Evolutionary conservation across 768 basidiomycete genomes (phyloP).

Genomic region (Lactarius trivialis): DNA sequence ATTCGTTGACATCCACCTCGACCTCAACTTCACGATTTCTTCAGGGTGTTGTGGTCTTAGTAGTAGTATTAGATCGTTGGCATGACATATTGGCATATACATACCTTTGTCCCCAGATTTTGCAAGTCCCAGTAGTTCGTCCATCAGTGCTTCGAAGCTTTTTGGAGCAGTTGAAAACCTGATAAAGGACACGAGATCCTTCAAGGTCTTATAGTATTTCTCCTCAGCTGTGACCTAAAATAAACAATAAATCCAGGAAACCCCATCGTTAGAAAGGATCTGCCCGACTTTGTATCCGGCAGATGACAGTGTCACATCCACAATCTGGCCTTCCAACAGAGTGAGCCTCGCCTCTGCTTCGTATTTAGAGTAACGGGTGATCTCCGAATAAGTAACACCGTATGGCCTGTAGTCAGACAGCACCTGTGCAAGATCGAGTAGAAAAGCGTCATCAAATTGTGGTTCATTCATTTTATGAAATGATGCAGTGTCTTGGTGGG

Average conservation of each 20-base stretch:
- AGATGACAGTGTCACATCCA: slow-evolving; percentile 12
- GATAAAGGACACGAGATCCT: slow-evolving; percentile 16
- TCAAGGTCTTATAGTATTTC: slow-evolving; percentile 18
- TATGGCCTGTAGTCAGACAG: too few species aligned
- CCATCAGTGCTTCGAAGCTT: slow-evolving; percentile 6
- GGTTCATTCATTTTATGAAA: too few species aligned
- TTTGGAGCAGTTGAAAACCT: slow-evolving; percentile 13
- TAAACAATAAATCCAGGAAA: neutral
- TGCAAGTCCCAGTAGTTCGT: slow-evolving; percentile 3
- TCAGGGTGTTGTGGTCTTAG: too few species aligned
- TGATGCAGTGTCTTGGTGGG: too few species aligned
- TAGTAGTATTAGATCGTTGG: neutral
- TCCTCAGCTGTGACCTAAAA: slow-evolving; percentile 9
- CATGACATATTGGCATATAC: neutral
- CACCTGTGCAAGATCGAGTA: too few species aligned
- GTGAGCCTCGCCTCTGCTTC: slow-evolving; percentile 17
- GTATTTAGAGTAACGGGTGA: too few species aligned
- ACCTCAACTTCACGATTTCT: neutral
- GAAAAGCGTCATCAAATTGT: too few species aligned
- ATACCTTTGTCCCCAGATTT: neutral
- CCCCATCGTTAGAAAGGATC: neutral
- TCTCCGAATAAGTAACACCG: too few species aligned
- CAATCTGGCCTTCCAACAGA: slow-evolving; percentile 11
- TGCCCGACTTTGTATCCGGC: slow-evolving; percentile 19
- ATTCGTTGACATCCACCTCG: too few species aligned